Percentiles rank a stretch among this genome's conserved stretches.
Evolutionary conservation across 2,329 filamentous ascomycete species (phyloP).

Genomic region (Sporothrix globosa): DNA sequence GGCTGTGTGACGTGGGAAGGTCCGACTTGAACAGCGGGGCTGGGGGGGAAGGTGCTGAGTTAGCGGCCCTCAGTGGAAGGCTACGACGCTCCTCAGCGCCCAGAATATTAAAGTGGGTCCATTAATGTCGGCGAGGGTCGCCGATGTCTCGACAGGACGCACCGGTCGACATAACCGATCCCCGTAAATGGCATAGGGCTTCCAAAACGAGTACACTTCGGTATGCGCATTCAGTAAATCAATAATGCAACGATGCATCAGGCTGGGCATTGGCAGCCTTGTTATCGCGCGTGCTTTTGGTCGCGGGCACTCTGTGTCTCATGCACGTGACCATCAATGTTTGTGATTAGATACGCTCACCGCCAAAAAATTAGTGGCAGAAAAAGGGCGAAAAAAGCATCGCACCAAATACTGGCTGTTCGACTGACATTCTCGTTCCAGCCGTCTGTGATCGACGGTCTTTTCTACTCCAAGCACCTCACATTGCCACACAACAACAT

Average conservation of each 20-base stretch:
- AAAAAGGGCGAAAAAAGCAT: constrained; percentile 26
- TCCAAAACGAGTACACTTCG: neutral
- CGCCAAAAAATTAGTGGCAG: constrained; percentile 32
- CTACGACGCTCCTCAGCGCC: neutral
- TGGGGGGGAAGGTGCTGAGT: too few species aligned
- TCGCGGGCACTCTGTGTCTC: too few species aligned
- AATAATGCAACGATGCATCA: neutral
- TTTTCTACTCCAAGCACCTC: neutral
- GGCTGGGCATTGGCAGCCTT: neutral
- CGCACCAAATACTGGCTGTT: neutral
- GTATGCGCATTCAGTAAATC: neutral
- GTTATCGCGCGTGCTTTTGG: too few species aligned
- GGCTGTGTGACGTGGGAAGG: neutral
- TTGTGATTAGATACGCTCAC: constrained; percentile 31
- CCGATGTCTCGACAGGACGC: constrained; percentile 18
- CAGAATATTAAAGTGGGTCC: constrained; percentile 18
- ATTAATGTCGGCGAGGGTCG: constrained; percentile 26
- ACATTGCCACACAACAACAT: constrained; percentile 52
- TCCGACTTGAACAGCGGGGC: neutral
- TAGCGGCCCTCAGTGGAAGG: neutral
- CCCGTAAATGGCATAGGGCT: neutral
- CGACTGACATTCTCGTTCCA: neutral
- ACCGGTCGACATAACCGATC: constrained; percentile 10
- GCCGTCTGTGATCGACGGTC: neutral
- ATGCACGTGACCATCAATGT: constrained; percentile 4